Evolutionary conservation across 2,329 filamentous ascomycete genomes (phyloP).

Genomic region (Fusarium agapanthi): DNA sequence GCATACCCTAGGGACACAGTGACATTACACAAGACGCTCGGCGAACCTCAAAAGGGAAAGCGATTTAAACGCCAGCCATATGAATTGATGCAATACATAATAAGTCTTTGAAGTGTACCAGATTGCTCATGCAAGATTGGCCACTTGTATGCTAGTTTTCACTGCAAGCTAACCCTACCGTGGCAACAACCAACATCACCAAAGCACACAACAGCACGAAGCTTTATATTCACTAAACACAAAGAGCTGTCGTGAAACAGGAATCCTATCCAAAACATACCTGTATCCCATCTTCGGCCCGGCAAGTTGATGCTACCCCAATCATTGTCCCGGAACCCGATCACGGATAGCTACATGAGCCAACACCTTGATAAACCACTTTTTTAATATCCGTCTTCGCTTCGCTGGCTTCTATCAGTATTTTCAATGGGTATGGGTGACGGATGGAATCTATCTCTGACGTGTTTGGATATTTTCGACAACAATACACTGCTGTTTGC

Average conservation of each 20-base stretch:
- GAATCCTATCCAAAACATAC: not conserved
- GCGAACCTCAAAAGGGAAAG: not conserved
- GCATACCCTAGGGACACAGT: not conserved
- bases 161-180: not conserved
- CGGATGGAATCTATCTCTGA: not conserved
- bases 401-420: not conserved
- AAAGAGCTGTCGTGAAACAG: slow-evolving; percentile 5
- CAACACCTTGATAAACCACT: slow-evolving; percentile 31
- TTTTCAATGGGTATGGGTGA: not conserved
- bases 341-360: slow-evolving; percentile 21
- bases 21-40: not conserved
- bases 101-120: not conserved
- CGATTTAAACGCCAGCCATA: not conserved
- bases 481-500: slow-evolving; percentile 22
- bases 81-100: not conserved
- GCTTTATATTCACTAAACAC: not conserved
- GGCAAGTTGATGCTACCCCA: slow-evolving; percentile 19
- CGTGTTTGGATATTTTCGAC: not conserved
- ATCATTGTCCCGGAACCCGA: slow-evolving; percentile 7
- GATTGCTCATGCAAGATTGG: not conserved
- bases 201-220: not conserved
- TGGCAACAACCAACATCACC: not conserved
- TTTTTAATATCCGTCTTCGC: not conserved
- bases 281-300: slow-evolving; percentile 21
- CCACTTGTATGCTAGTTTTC: not conserved